Evolutionary conservation across 768 basidiomycete genomes (phyloP), one percentile per base, ranked within the genome.

Genomic region (Kwoniella sp.): DNA sequence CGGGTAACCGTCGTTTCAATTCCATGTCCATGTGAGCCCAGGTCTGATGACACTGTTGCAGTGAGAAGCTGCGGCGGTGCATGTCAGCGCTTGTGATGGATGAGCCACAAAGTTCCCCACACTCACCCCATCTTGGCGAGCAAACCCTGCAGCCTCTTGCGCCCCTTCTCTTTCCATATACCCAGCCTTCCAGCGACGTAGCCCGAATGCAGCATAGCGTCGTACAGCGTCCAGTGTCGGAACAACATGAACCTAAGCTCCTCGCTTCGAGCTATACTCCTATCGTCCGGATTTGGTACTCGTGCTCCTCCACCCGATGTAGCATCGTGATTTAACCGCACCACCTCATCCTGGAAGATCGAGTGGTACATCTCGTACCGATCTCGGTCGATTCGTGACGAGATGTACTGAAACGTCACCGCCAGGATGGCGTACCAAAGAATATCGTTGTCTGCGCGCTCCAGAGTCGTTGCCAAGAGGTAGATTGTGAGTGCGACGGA

Each of bases 121-220:
- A 76, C 80, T 57, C 71, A 96, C 91, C 95, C 95, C 89, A 99
- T 99, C 78, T 98, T 98, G 14, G 95, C 95, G 20, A 99, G 77
- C 43, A 99, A 77, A 7, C 93, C 95, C 0, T 86, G 88, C 49
- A 99, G 76, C 59, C 84, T 81, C 72, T 90, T 92, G 56, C 87
- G 80, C 19, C 95, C 95, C 48, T 84, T 81, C 72, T 98, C 93
- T 68, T 87, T 90, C 95, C 95, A 98, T 49, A 93, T 88, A 3
- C 90, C 91, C 53, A 99, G 80, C 73, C 89, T 90, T 44, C 88
- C 86, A 6, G 91, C 92, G 15, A 99, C 86, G 65, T 98, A 99
- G 51, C 87, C 88, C 3, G 91, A 95, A 73, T 99, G 93, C 65
- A 85, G 85, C 95, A 99, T 98, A 10, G 92, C 84, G 67, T 99